A percentile compares a stretch with the other conserved stretches of the same genome.
Conservation (phyloP, 2,329 filamentous ascomycete genomes). For the Juglanconis sp. region DNA sequence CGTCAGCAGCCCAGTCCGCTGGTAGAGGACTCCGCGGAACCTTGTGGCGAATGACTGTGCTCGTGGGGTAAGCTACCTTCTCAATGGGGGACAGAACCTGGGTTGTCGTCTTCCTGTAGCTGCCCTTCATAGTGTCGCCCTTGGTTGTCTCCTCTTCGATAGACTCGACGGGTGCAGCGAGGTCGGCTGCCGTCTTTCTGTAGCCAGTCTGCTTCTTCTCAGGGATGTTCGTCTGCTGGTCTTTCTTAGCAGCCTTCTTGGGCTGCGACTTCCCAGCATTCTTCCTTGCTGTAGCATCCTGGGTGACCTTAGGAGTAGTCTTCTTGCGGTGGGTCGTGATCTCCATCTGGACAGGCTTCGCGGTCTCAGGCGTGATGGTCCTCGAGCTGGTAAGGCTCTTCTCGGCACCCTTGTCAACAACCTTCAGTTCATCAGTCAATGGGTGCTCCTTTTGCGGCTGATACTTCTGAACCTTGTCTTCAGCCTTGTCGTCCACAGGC, state of each 20-base stretch:
- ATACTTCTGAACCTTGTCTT: background rate
- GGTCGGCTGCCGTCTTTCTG: background rate
- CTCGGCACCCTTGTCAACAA: background rate
- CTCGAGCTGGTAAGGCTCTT: background rate
- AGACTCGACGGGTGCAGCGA: constrained; percentile 2
- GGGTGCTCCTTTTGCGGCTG: background rate
- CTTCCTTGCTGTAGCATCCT: background rate
- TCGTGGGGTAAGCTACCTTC: background rate
- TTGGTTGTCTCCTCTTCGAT: background rate
- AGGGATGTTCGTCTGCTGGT: background rate
- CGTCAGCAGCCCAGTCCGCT: constrained; percentile 1
- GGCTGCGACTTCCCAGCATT: background rate
- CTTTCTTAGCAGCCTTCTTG: background rate
- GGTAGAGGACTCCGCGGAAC: background rate
- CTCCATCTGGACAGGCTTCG: background rate
- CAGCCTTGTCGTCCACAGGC: background rate
- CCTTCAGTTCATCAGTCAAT: background rate
- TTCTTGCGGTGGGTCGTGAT: background rate
- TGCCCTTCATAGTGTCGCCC: background rate
- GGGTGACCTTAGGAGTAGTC: background rate
- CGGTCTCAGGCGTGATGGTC: background rate
- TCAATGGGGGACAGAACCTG: constrained; percentile 4
- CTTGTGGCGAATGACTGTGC: constrained; percentile 16
- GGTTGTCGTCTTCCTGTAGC: constrained; percentile 7
- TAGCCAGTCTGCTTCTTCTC: background rate